Conservation (phyloP, 768 basidiomycete genomes). For the Paxillus ammoniavirescens region DNA sequence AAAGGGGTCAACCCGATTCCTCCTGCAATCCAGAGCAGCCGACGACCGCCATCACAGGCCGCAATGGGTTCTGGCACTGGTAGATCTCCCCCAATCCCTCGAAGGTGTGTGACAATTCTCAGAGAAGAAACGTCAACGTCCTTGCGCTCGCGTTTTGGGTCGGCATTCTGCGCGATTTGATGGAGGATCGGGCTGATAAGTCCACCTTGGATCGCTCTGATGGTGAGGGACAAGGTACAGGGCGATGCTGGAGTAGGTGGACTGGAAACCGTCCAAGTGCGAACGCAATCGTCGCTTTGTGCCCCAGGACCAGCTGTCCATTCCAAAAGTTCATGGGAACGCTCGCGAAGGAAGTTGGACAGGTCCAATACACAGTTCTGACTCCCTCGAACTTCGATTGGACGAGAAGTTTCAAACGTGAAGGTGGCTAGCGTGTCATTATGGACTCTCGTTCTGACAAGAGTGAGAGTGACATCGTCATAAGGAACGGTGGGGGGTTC, state of each 20-base stretch:
- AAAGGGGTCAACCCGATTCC: slow-evolving; percentile 68
- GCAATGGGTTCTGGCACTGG: slow-evolving; percentile 18
- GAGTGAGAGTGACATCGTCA: slow-evolving; percentile 28
- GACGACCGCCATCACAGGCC: slow-evolving; percentile 24
- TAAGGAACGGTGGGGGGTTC: slow-evolving; percentile 24
- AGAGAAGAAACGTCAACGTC: slow-evolving; percentile 27
- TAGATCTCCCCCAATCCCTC: slow-evolving; percentile 55
- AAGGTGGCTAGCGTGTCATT: slow-evolving; percentile 49
- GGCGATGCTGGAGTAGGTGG: slow-evolving; percentile 14
- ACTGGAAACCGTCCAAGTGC: slow-evolving; percentile 61
- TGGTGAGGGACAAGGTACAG: slow-evolving; percentile 44
- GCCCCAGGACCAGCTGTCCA: slow-evolving; percentile 37
- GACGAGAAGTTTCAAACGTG: slow-evolving; percentile 41
- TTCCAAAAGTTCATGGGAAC: slow-evolving; percentile 51
- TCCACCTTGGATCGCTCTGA: slow-evolving; percentile 54
- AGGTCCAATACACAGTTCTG: slow-evolving; percentile 59
- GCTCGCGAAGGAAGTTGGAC: slow-evolving; percentile 45
- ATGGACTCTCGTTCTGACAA: slow-evolving; percentile 19
- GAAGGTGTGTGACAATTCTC: slow-evolving; percentile 42
- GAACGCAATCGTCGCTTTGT: slow-evolving; percentile 60
- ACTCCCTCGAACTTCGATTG: slow-evolving; percentile 33
- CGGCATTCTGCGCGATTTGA: slow-evolving; percentile 31
- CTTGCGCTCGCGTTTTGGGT: slow-evolving; percentile 3
- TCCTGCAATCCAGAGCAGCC: slow-evolving; percentile 58
- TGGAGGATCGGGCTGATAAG: slow-evolving; percentile 58